Conservation (phyloP, 345 rosid species). For the Salix suchowensis region DNA sequence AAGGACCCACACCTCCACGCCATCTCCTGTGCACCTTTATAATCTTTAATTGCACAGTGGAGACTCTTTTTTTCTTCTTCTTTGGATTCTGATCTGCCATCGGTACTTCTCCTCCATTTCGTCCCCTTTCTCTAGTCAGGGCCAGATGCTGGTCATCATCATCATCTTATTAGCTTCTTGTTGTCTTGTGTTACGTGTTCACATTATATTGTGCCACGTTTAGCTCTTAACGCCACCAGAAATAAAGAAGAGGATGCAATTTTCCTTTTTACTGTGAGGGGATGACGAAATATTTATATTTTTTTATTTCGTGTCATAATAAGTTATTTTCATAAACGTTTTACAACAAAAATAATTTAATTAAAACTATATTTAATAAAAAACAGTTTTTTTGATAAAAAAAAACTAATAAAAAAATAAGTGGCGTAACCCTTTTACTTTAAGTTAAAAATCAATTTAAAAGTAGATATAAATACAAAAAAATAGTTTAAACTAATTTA, state of each 20-base stretch:
- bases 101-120: not conserved
- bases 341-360: too few relatives aligned
- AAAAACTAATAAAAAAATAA: too few relatives aligned
- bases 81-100: conserved; percentile 30
- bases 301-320: too few relatives aligned
- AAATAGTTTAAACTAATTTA: too few relatives aligned
- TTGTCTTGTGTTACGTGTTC: not conserved
- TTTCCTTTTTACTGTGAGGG: not conserved
- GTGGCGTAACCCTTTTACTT: not conserved
- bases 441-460: too few relatives aligned
- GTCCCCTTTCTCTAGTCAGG: not conserved
- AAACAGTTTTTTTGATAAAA: too few relatives aligned
- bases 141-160: not conserved
- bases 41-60: conserved; percentile 5
- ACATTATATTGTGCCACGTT: not conserved
- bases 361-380: too few relatives aligned
- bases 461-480: too few relatives aligned
- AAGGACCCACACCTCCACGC: conserved; percentile 8
- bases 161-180: not conserved
- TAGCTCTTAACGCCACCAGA: not conserved
- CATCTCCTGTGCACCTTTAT: not conserved
- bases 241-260: not conserved
- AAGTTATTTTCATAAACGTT: too few relatives aligned
- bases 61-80: not conserved
- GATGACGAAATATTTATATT: not conserved